A percentile compares a stretch with the other conserved stretches of the same genome.
Evolutionary conservation across 2,329 filamentous ascomycete genomes (phyloP).

Genomic region (Lecanicillium sp.): DNA sequence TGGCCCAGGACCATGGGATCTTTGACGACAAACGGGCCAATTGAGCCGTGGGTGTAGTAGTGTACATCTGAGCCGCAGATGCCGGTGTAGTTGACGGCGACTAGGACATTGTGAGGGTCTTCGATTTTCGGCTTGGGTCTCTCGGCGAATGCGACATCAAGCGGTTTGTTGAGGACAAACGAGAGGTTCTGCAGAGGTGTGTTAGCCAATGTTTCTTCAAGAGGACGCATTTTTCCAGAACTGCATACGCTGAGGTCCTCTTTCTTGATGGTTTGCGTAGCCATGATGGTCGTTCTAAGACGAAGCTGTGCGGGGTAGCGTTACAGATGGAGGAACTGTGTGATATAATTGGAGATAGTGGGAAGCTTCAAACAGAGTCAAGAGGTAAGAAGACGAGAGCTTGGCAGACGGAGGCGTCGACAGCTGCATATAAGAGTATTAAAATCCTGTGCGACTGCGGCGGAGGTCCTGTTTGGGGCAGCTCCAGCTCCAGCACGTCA

Average conservation of each 20-base stretch:
- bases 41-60: constrained; percentile 82
- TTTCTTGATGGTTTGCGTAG: constrained; percentile 16
- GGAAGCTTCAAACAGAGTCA: background rate
- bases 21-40: constrained; percentile 76
- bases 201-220: too few species aligned
- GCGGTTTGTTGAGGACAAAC: constrained; percentile 71
- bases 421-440: background rate
- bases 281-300: constrained; percentile 16
- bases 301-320: too few species aligned
- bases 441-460: background rate
- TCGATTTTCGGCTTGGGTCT: constrained; percentile 62
- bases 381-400: too few species aligned
- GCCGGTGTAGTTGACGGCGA: constrained; percentile 76
- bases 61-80: constrained; percentile 85
- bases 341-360: too few species aligned
- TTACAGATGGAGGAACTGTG: too few species aligned
- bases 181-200: constrained; percentile 73
- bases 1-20: constrained; percentile 71
- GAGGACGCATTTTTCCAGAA: too few species aligned
- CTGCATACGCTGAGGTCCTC: constrained; percentile 20
- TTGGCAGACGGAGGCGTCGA: too few species aligned
- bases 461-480: background rate
- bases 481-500: background rate
- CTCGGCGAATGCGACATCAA: constrained; percentile 66
- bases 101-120: constrained; percentile 65